These are phyloP conservation scores for Tetracladium marchalianum DNA, from an alignment of 495 filamentous ascomycete species.

Conservation along the genomic window DNA sequence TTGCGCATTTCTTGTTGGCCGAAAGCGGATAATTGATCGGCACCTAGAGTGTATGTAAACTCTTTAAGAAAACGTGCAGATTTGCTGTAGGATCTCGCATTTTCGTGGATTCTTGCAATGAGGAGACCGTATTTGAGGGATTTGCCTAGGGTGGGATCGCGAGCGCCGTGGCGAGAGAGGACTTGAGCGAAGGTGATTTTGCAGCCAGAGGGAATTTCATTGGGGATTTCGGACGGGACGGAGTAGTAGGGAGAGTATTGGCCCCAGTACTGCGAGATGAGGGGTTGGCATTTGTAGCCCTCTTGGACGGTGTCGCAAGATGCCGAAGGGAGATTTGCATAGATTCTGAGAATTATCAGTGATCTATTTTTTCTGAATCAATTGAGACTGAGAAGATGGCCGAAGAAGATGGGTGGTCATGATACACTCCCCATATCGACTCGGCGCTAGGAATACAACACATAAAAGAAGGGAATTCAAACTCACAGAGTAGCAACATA, in stretches of 20 bases:
- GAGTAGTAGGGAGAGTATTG: slow-evolving; percentile 79
- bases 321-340: not conserved
- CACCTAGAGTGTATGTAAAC: slow-evolving; percentile 65
- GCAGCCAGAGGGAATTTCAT: slow-evolving; percentile 50
- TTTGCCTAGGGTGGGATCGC: slow-evolving; percentile 63
- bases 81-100: slow-evolving; percentile 47
- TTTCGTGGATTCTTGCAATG: slow-evolving; percentile 50
- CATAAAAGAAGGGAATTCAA: not conserved
- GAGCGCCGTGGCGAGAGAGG: slow-evolving; percentile 75
- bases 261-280: slow-evolving; percentile 66
- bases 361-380: not conserved
- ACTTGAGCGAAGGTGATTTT: slow-evolving; percentile 67
- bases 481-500: not conserved
- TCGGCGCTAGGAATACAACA: not conserved
- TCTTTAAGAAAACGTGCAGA: slow-evolving; percentile 52
- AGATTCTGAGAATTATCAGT: not conserved
- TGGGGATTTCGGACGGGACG: slow-evolving; percentile 51
- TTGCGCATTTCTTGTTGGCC: slow-evolving; percentile 65
- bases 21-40: slow-evolving; percentile 62
- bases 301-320: slow-evolving; percentile 47
- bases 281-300: slow-evolving; percentile 53
- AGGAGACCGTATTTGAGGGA: slow-evolving; percentile 41
- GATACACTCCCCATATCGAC: not conserved
- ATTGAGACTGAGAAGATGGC: not conserved
- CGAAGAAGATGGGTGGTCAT: too few species aligned